These are phyloP conservation scores for Capronia coronata DNA, from an alignment of 2,329 filamentous ascomycete species.

Conservation along the genomic window DNA sequence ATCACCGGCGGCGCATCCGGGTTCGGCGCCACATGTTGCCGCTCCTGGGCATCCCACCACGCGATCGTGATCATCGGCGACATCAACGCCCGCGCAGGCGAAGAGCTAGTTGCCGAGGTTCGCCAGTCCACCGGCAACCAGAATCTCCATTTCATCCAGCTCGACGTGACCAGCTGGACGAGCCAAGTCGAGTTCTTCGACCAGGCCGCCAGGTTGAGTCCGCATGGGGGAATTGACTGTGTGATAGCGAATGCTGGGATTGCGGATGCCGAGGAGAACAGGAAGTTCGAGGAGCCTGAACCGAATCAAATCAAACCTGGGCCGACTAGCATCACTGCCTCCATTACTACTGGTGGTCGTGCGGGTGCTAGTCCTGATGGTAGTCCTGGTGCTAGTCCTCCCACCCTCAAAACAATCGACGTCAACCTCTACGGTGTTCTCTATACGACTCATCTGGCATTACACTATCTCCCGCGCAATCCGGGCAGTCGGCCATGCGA, in stretches of 20 bases:
- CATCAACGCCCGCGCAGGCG: slow-evolving; percentile 50
- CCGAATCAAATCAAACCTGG: too few species aligned
- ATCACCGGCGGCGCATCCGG: slow-evolving; percentile 61
- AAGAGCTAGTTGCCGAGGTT: slow-evolving; percentile 51
- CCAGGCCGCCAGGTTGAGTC: slow-evolving; percentile 49
- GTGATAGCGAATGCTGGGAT: slow-evolving; percentile 65
- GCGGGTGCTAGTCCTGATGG: too few species aligned
- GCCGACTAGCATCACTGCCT: slow-evolving; percentile 16
- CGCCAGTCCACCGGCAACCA: slow-evolving; percentile 54
- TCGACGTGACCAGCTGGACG: slow-evolving; percentile 59
- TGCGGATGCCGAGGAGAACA: slow-evolving; percentile 36
- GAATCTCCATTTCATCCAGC: slow-evolving; percentile 48
- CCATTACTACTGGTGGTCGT: too few species aligned
- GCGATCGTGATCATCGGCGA: slow-evolving; percentile 60
- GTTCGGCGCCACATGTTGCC: slow-evolving; percentile 51
- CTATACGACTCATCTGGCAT: slow-evolving; percentile 59
- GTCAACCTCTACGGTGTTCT: slow-evolving; percentile 59
- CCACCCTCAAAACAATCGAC: slow-evolving; percentile 51
- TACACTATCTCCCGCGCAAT: slow-evolving; percentile 45
- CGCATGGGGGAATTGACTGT: slow-evolving; percentile 52
- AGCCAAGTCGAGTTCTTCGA: slow-evolving; percentile 60
- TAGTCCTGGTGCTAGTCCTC: too few species aligned
- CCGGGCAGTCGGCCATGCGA: slow-evolving; percentile 39
- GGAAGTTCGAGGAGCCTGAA: slow-evolving; percentile 46
- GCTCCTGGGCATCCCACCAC: slow-evolving; percentile 49